Evolutionary conservation across 2,329 filamentous ascomycete genomes (phyloP), one percentile per base, ranked within the genome.

Genomic region (Penicillium sumatraense): DNA sequence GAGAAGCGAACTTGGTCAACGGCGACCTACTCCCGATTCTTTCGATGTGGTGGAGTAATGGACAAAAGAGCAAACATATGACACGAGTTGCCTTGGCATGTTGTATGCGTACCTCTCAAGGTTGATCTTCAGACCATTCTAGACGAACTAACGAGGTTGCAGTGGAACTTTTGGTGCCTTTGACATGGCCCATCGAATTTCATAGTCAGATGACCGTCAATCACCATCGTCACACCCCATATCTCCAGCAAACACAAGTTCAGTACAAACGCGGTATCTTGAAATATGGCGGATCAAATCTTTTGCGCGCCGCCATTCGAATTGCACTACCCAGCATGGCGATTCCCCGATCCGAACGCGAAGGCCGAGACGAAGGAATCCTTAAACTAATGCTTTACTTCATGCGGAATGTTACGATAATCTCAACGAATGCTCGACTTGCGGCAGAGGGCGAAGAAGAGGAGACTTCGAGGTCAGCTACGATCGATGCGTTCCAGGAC

Each of bases 161-260:
- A 84, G 80, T 96, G 74, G 93, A 99, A 76, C 80, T 99, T 45
- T 83, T 99, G 69, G 91, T 96, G 1, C 92, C 93, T 4, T 78
- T 99, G 68, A 99, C 95, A 16, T 98, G 93, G 93, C 93, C 95
- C 0, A 82, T 96, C 68, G 91, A 96, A 58, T 86, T 93, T 56
- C 81, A 85, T 59, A 86, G 89, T 56, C 85, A 89, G 68, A 93
- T 95, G 84, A 98, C 92, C 3, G 80, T 92, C 65, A 98, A 99
- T 71, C 91, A 98, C 72, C 89, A 96, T 71, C 86, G 91, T 54
- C 95, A 99, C 75, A 85, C 93, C 36, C 92, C 95, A 1, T 95
- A 95, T 52, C 82, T 99, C 18, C 89, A 95, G 72, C 84, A 96
- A 53, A 89, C 91, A 0, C 95, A 98, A 71, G 83, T 96, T 5